Percentiles rank a stretch among this genome's conserved stretches.
phyloP scores from a whole-genome alignment of 73 alveolate species.

The Stentor coeruleus region DNA sequence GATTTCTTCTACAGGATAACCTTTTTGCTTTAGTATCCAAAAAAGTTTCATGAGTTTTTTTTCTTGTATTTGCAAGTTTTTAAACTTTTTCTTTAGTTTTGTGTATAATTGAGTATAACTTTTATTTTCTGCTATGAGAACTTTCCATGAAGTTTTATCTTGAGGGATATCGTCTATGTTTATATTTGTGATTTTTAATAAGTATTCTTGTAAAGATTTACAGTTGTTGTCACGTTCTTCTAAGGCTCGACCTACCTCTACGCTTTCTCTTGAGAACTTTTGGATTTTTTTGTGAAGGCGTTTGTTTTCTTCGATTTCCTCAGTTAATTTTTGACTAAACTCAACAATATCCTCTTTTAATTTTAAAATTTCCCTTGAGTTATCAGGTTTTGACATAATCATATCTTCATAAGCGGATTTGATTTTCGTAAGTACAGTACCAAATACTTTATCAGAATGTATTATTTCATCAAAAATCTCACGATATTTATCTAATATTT shows the following conservation, averaged over 20 bases:
- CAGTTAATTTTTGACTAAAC: not conserved
- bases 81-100: not conserved
- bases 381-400: not conserved
- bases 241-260: not conserved
- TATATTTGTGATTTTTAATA: slow-evolving; percentile 11
- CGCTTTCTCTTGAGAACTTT: not conserved
- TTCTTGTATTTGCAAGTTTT: not conserved
- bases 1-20: slow-evolving; percentile 20
- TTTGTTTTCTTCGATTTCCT: not conserved
- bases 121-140: slow-evolving; percentile 11
- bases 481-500: not conserved
- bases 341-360: not conserved
- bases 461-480: slow-evolving; percentile 4
- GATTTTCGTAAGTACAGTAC: not conserved
- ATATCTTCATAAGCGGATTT: not conserved
- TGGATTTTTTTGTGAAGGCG: not conserved
- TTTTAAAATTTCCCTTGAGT: not conserved
- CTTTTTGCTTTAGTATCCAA: slow-evolving; percentile 3
- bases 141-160: not conserved
- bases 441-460: not conserved
- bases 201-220: not conserved
- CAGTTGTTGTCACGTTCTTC: slow-evolving; percentile 13
- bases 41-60: not conserved
- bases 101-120: not conserved
- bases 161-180: not conserved